A percentile compares a stretch with the other conserved stretches of the same genome.
Conservation (phyloP, 345 rosid species). For the Eucalyptus dawsonii region DNA sequence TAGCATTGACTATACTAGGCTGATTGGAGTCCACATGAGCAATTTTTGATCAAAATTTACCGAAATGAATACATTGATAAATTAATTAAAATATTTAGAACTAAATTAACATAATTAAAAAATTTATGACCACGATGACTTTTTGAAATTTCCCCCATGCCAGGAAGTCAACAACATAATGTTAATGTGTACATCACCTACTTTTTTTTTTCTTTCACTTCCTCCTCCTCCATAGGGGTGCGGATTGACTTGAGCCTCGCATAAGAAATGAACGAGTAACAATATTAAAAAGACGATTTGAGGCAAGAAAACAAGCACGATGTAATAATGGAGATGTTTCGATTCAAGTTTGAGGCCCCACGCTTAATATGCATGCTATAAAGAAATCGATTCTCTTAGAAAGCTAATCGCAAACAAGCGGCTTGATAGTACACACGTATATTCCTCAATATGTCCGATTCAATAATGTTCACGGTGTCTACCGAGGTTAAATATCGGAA, state of each 20-base stretch:
- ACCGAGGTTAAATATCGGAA: neutral
- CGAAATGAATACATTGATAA: no score
- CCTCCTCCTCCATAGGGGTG: neutral
- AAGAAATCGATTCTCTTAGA: neutral
- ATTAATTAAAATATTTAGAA: rapidly evolving
- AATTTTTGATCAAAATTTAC: no score
- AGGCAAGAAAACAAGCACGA: neutral
- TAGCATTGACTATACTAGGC: no score
- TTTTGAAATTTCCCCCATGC: rapidly evolving
- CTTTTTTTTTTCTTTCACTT: neutral
- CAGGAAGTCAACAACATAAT: neutral
- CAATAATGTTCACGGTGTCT: neutral
- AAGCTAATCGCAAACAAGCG: neutral
- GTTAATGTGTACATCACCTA: neutral
- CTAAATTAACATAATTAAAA: rapidly evolving
- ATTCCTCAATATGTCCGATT: neutral
- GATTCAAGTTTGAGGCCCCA: neutral
- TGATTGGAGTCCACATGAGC: rapidly evolving
- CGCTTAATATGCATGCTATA: neutral
- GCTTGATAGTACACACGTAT: neutral
- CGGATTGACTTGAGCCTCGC: neutral
- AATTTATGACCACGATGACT: rapidly evolving
- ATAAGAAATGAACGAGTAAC: neutral
- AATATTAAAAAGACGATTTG: neutral
- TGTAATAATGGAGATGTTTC: neutral